Percentiles rank a stretch among this genome's conserved stretches.
Conservation (phyloP, 345 rosid species). For the Eucalyptus virginea region DNA sequence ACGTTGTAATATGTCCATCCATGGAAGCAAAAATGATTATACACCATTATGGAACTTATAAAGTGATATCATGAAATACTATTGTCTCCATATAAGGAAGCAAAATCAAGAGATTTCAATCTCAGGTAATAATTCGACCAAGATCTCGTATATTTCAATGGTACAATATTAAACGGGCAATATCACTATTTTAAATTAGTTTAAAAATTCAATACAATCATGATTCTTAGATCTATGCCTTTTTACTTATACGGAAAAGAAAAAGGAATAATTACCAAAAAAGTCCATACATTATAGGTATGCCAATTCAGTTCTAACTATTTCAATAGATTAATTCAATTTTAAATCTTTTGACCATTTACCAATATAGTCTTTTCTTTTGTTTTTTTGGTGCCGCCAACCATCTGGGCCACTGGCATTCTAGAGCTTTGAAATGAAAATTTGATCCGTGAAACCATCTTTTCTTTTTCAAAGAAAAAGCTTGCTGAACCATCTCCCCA, state of each 20-base stretch:
- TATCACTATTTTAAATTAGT: background rate
- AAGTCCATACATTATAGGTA: fast-evolving
- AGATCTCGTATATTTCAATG: background rate
- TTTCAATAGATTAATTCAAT: too few relatives aligned
- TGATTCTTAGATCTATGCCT: background rate
- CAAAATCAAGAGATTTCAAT: background rate
- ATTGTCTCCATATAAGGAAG: background rate
- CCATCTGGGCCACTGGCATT: background rate
- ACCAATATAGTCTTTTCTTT: background rate
- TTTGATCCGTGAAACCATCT: background rate
- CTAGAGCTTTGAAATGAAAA: background rate
- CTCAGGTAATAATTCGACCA: fast-evolving
- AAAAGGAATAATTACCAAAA: background rate
- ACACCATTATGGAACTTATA: background rate
- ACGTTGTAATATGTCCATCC: background rate
- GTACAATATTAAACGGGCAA: background rate
- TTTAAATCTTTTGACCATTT: fast-evolving
- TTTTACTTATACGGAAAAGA: background rate
- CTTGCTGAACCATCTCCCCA: background rate
- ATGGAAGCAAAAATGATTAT: background rate
- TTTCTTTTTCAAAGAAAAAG: background rate
- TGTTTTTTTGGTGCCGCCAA: background rate
- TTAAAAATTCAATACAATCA: background rate
- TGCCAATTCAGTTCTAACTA: background rate
- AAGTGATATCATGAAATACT: background rate